Conservation (phyloP, 345 rosid genomes). For the Nephelium lappaceum region DNA sequence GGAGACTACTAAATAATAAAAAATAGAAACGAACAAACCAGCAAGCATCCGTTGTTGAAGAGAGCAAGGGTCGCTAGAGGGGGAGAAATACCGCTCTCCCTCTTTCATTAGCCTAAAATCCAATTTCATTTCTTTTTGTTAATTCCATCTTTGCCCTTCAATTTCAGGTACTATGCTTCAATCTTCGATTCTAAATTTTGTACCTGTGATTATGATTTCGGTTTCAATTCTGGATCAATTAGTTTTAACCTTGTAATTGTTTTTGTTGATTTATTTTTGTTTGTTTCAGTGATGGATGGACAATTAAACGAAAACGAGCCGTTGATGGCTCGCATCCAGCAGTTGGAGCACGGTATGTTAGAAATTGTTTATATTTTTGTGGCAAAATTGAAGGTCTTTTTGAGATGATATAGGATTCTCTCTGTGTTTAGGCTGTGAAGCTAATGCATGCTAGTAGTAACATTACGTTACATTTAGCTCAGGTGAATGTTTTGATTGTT, state of each 20-base stretch:
- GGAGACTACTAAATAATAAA: no score
- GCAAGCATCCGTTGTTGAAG: background rate
- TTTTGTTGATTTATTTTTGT: background rate
- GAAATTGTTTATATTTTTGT: background rate
- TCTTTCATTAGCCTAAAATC: slow-evolving; percentile 4
- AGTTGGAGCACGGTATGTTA: slow-evolving; percentile 69
- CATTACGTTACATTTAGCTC: background rate
- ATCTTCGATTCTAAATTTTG: background rate
- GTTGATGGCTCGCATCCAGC: slow-evolving; percentile 65
- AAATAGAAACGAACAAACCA: background rate
- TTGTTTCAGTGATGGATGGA: slow-evolving; percentile 52
- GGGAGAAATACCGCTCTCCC: slow-evolving; percentile 15
- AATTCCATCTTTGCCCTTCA: background rate
- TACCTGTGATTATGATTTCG: background rate
- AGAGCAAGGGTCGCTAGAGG: background rate
- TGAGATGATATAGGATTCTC: background rate
- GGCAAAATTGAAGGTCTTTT: background rate
- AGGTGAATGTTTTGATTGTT: background rate
- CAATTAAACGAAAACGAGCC: slow-evolving; percentile 45
- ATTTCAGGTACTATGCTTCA: background rate
- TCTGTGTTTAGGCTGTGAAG: background rate
- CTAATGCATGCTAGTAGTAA: background rate
- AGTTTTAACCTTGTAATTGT: background rate
- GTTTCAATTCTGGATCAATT: background rate
- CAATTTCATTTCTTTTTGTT: background rate